Conservation (phyloP, 2,329 filamentous ascomycete species). For the Ceratocystis huliohia region DNA sequence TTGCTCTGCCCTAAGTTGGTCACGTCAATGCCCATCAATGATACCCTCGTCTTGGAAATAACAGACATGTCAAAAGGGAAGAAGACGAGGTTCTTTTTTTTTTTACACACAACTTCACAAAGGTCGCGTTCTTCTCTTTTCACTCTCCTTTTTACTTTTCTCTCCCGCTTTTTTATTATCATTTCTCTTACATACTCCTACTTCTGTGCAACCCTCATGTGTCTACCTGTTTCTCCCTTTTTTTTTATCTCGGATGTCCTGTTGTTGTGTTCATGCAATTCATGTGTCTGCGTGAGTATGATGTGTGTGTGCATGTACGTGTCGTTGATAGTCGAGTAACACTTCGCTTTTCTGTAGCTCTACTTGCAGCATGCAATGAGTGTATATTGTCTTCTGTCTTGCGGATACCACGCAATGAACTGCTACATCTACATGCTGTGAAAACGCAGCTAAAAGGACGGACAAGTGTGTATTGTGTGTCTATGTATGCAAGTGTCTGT, state of each 20-base stretch:
- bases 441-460: no score
- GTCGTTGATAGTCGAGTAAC: not conserved
- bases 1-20: slow-evolving; percentile 10
- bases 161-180: slow-evolving; percentile 1
- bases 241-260: not conserved
- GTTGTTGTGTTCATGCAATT: not conserved
- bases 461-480: no score
- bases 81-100: slow-evolving; percentile 3
- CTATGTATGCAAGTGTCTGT: no score
- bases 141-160: slow-evolving; percentile 1
- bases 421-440: no score
- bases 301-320: not conserved
- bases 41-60: slow-evolving; percentile 15
- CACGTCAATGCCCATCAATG: slow-evolving; percentile 11
- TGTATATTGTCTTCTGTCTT: no score
- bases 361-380: no score
- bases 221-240: slow-evolving; percentile 4
- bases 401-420: no score
- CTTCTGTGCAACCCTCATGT: slow-evolving; percentile 2
- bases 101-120: not conserved
- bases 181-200: slow-evolving; percentile 7
- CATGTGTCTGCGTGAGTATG: not conserved
- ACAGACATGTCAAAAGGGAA: slow-evolving; percentile 13
- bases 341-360: no score
- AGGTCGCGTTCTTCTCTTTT: slow-evolving; percentile 12